Evolutionary conservation across 495 filamentous ascomycete species (phyloP).

Genomic region (Elaphomyces granulatus): DNA sequence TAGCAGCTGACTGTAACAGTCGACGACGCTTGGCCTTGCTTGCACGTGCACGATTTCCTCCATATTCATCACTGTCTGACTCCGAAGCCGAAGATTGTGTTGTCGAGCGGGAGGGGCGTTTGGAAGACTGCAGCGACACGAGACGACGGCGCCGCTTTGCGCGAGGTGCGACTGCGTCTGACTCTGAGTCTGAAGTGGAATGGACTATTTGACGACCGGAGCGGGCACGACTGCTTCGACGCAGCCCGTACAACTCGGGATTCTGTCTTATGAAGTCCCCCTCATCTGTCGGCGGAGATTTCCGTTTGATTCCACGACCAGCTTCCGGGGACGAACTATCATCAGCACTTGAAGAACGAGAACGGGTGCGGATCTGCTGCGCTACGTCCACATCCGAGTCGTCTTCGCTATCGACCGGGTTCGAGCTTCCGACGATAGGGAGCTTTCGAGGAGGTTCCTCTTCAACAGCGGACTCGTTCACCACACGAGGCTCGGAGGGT

Average conservation of each 20-base stretch:
- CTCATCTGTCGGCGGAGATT: constrained; percentile 53
- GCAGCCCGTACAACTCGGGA: constrained; percentile 89
- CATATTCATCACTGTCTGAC: constrained; percentile 51
- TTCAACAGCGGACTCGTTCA: constrained; percentile 37
- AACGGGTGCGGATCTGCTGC: constrained; percentile 2
- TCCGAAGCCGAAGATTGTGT: constrained; percentile 30
- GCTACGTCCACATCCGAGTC: constrained; percentile 50
- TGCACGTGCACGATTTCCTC: constrained; percentile 51
- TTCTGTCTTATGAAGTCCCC: constrained; percentile 77
- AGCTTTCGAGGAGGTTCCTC: constrained; percentile 53
- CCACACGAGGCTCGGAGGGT: constrained; percentile 25
- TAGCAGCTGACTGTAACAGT: constrained; percentile 41
- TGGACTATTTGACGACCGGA: constrained; percentile 44
- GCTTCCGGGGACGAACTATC: constrained; percentile 55
- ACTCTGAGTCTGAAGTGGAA: constrained; percentile 54
- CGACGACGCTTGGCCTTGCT: constrained; percentile 62
- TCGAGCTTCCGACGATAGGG: constrained; percentile 24
- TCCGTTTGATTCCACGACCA: constrained; percentile 57
- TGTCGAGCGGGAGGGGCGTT: constrained; percentile 28
- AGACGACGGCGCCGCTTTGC: constrained; percentile 28
- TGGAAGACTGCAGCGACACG: constrained; percentile 28
- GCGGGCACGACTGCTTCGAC: constrained; percentile 63
- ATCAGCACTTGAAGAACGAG: constrained; percentile 32
- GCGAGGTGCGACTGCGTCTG: constrained; percentile 29
- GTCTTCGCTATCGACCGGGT: constrained; percentile 49